phyloP scores from a whole-genome alignment of 2,329 filamentous ascomycete species.

The Corinectria fuckeliana region DNA sequence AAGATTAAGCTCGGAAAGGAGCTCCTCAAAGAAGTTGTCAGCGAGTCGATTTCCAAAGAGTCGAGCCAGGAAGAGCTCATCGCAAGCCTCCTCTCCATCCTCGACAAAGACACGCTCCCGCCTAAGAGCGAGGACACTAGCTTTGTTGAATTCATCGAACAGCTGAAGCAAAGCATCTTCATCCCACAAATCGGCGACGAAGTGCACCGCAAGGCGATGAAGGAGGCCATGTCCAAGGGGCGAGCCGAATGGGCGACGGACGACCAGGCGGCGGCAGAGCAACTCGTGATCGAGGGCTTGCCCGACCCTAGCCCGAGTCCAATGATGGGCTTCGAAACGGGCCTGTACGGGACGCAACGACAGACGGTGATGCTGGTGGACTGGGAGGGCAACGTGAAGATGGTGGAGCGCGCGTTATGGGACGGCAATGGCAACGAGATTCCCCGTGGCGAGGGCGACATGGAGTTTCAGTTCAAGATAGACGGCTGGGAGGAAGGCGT shows the following conservation, averaged over 20 bases:
- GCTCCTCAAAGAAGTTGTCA: conserved; percentile 52
- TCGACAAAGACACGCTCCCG: conserved; percentile 65
- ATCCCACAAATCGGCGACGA: conserved; percentile 63
- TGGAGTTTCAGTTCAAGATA: conserved; percentile 62
- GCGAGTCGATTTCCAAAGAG: conserved; percentile 46
- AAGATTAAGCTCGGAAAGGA: conserved; percentile 63
- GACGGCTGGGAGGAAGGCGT: conserved; percentile 55
- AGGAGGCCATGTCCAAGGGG: conserved; percentile 47
- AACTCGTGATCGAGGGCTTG: conserved; percentile 44
- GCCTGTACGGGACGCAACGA: conserved; percentile 69
- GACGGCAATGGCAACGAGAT: conserved; percentile 63
- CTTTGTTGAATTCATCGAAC: conserved; percentile 60
- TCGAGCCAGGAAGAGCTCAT: conserved; percentile 56
- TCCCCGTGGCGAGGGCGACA: conserved; percentile 60
- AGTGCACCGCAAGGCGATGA: conserved; percentile 53
- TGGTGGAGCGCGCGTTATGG: conserved; percentile 65
- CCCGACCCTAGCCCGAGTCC: conserved; percentile 45
- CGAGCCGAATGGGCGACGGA: conserved; percentile 48
- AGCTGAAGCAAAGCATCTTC: conserved; percentile 66
- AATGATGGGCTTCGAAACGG: conserved; percentile 58
- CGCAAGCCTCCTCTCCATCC: conserved; percentile 58
- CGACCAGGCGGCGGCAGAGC: conserved; percentile 46
- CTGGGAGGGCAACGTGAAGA: conserved; percentile 67
- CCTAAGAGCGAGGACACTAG: conserved; percentile 46
- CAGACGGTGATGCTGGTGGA: conserved; percentile 69